Evolutionary conservation across 805 yeast genomes (phyloP), one percentile per base, ranked within the genome.

Genomic region (Komagataella pseudopastoris): DNA sequence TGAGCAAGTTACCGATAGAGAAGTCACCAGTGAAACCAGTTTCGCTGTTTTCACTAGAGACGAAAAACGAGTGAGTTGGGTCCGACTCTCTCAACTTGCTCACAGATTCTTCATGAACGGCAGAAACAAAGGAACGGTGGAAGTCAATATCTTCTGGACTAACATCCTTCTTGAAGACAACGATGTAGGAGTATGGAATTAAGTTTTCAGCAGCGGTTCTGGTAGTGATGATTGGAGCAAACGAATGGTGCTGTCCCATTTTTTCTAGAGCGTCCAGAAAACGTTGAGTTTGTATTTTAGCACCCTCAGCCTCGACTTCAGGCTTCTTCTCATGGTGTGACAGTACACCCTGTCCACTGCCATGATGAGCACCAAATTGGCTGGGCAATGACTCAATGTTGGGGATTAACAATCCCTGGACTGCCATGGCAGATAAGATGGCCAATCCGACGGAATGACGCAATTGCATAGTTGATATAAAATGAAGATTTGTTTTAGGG

Each of bases 131-230:
- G 61, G 78, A 76, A 62, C 76, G 75, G 71, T 90, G 96, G 73
- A 79, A 76, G 45, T 71, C 70, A 36, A 77, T 70, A 54, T 77
- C 78, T 44, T 78, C 78, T 23, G 74, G 66, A 20, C 76, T 60
- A 39, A 81, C 72, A 51, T 71, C 78, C 51, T 79, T 77, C 72
- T 88, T 89, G 71, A 91, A 81, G 50, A 90, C 89, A 58, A 93
- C 71, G 56, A 93, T 90, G 72, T 88, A 93, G 60, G 83, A 82
- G 71, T 85, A 76, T 44, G 89, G 83, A 58, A 85, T 77, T 48
- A 75, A 56, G 53, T 77, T 74, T 50, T 71, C 65, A 10, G 63
- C 60, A 50, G 76, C 76, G 30, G 69, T 55, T 48, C 68, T 70
- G 49, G 75, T 64, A 44, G 74, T 62, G 54, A 79, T 59, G 45